phyloP scores from a whole-genome alignment of 2,329 filamentous ascomycete species.

The Phyllosticta citrichinensis region DNA sequence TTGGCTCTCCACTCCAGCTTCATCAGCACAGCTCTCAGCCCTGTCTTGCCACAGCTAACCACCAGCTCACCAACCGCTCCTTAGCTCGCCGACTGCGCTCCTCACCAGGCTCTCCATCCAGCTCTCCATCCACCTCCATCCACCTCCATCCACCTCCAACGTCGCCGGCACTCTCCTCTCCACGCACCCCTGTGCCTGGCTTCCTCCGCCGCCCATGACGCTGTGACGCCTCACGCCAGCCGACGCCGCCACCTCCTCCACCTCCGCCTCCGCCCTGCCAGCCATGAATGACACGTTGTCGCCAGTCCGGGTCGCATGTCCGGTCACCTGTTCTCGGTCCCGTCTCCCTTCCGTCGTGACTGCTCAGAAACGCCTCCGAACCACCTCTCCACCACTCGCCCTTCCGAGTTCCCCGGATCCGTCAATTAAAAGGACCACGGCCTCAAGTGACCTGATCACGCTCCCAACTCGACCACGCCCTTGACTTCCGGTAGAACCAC shows the following conservation, averaged over 20 bases:
- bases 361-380: neutral
- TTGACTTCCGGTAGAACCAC: neutral
- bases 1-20: neutral
- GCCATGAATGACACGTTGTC: constrained; percentile 1
- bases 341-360: neutral
- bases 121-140: neutral
- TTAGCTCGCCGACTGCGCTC: neutral
- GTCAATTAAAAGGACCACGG: neutral
- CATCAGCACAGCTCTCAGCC: neutral
- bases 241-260: constrained; percentile 1
- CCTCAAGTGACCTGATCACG: neutral
- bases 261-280: neutral
- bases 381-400: neutral
- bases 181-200: neutral
- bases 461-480: neutral
- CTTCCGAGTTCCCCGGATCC: neutral
- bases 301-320: constrained; percentile 3
- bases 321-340: constrained; percentile 8
- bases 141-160: neutral
- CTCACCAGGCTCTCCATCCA: neutral
- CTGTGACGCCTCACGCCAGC: neutral
- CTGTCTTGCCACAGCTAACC: neutral
- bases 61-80: neutral
- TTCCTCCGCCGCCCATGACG: constrained; percentile 6
- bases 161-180: neutral